Percentiles rank a stretch among this genome's conserved stretches.
These are phyloP conservation scores for Malus sylvestris DNA, from an alignment of 306 rosid genomes.

Conservation along the genomic window DNA sequence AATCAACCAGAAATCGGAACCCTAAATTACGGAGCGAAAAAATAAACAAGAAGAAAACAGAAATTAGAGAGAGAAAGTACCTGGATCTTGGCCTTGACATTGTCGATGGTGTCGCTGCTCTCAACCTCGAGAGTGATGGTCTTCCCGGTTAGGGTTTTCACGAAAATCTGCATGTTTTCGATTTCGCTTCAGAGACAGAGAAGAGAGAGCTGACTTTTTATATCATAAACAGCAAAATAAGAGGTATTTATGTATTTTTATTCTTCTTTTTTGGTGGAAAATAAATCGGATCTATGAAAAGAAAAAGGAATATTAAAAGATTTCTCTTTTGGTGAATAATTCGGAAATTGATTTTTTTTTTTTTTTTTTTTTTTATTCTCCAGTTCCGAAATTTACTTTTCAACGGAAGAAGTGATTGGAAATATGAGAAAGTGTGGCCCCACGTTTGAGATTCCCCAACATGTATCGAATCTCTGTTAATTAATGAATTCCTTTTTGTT, in stretches of 20 bases:
- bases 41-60: background rate
- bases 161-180: conserved; percentile 8
- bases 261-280: background rate
- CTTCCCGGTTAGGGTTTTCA: conserved; percentile 11
- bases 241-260: background rate
- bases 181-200: background rate
- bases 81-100: conserved; percentile 16
- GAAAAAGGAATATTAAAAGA: background rate
- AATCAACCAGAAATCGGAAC: background rate
- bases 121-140: conserved; percentile 15
- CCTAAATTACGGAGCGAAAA: background rate
- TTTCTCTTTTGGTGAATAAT: too few relatives aligned
- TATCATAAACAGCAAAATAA: background rate
- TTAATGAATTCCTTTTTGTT: too few relatives aligned
- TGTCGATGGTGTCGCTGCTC: conserved; percentile 16
- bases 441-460: background rate
- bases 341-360: background rate
- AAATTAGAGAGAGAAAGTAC: background rate
- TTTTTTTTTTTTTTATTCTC: too few relatives aligned
- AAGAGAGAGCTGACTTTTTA: background rate
- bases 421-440: background rate
- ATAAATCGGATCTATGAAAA: background rate
- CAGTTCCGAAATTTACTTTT: background rate
- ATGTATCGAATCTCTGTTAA: background rate
- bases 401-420: background rate